Base-by-base conservation (phyloP, 345 rosid species). In the Populus pruinosa region DNA sequence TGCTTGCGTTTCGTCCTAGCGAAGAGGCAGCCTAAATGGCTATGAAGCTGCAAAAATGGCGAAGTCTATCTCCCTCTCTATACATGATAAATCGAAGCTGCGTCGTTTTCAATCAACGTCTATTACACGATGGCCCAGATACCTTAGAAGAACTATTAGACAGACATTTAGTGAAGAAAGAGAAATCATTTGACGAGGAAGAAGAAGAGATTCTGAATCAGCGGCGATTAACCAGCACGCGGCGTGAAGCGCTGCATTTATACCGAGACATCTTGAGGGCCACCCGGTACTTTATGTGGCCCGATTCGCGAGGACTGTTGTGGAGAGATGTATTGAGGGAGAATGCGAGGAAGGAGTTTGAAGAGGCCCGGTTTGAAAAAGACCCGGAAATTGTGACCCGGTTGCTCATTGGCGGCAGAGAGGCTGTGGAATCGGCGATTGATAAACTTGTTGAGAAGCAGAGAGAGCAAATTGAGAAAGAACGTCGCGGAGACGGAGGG, bases 181-280 rank as follows among this genome's bases (percentile, higher is more conserved):
- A 82, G 75, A 84, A 85, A 80, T 81, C 92, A 29, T 81, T 88
- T 31, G 71, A 86, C 63, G 91, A 88, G 6, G 94, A 87, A 2
- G 98, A 90, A 72, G 92, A 93, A 21, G 94, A 89, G 84, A 55
- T 85, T 47, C 77, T 86, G 74, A 86, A 77, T 71, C 87, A 86
- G 78, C 90, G 78, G 77, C 89, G 89, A 69, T 84, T 95, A 61
- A 88, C 92, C 49, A 91, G 89, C 86, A 87, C 87, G 36, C 90
- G 94, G 33, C 70, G 93, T 8, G 98, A 95, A 82, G 98, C 90
- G 8, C 72, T 93, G 88, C 81, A 85, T 79, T 90, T 95, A 43
- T 95, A 95, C 85, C 83, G 99, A 69, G 96, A 95, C 79, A 90
- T 93, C 55, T 78, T 92, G n/a, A 89, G 98, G 41, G 99, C 91